Percentiles rank a stretch among this genome's conserved stretches.
Evolutionary conservation across 805 yeast genomes (phyloP).

Genomic region (Spathaspora gorwiae): DNA sequence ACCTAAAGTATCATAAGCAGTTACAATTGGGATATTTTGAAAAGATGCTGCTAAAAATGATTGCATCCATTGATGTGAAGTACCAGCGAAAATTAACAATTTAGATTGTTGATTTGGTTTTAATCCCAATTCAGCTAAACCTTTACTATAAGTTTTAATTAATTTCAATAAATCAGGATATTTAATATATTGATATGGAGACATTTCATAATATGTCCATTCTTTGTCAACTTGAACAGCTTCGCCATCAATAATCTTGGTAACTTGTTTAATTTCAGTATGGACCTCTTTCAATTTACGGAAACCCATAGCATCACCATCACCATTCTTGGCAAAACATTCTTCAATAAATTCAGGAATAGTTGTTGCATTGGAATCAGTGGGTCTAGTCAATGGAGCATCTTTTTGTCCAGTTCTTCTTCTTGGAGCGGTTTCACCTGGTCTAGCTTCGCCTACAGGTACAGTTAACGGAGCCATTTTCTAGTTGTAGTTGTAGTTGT

Average conservation of each 20-base stretch:
- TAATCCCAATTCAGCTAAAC: conserved; percentile 71
- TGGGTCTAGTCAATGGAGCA: conserved; percentile 55
- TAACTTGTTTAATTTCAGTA: conserved; percentile 68
- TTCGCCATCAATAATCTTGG: conserved; percentile 75
- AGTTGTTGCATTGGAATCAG: conserved; percentile 58
- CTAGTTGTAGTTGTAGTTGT: no score
- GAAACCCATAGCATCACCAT: conserved; percentile 63
- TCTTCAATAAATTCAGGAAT: conserved; percentile 66
- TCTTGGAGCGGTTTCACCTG: conserved; percentile 82
- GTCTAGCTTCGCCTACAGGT: conserved; percentile 65
- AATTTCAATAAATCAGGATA: conserved; percentile 51
- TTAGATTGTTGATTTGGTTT: conserved; percentile 54
- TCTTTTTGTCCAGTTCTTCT: conserved; percentile 53
- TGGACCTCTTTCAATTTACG: conserved; percentile 73
- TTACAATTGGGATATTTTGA: conserved; percentile 81
- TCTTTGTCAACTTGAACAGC: conserved; percentile 69
- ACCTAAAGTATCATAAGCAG: conserved; percentile 95
- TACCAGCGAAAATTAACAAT: conserved; percentile 81
- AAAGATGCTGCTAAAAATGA: conserved; percentile 72
- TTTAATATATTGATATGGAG: conserved; percentile 64
- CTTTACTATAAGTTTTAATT: conserved; percentile 61
- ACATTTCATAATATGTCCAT: conserved; percentile 81
- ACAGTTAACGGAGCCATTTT: conserved; percentile 34
- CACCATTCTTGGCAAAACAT: conserved; percentile 53
- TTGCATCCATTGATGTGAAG: conserved; percentile 90